Percentiles rank a stretch among this genome's conserved stretches.
These are phyloP conservation scores for Arthrobotrys entomopaga DNA, from an alignment of 2,329 filamentous ascomycete species.

Conservation along the genomic window DNA sequence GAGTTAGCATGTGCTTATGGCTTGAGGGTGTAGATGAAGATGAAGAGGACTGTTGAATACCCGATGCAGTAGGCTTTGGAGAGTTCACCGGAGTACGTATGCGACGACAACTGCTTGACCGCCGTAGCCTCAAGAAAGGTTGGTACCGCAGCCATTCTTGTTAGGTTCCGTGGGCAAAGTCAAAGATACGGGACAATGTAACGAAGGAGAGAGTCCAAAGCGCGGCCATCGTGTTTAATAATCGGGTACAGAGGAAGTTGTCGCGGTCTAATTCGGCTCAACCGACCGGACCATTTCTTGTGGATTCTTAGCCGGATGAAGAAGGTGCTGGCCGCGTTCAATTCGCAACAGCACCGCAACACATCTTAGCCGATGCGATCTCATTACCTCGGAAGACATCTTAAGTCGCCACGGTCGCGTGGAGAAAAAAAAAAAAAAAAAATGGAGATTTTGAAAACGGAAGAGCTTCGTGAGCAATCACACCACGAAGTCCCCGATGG, in stretches of 20 bases:
- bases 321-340: too few species aligned
- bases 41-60: conserved; percentile 59
- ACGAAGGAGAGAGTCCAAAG: neutral
- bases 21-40: neutral
- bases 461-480: too few species aligned
- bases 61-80: conserved; percentile 73
- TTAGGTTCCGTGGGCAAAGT: conserved; percentile 3
- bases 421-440: too few species aligned
- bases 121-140: conserved; percentile 66
- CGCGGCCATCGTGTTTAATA: neutral
- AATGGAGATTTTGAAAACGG: too few species aligned
- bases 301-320: neutral
- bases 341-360: too few species aligned
- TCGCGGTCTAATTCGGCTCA: conserved; percentile 44
- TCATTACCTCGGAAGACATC: too few species aligned
- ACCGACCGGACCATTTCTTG: conserved; percentile 12
- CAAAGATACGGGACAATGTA: neutral
- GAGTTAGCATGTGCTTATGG: conserved; percentile 15
- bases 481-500: too few species aligned
- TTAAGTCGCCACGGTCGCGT: too few species aligned
- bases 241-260: neutral
- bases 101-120: conserved; percentile 66
- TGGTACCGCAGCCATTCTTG: conserved; percentile 37
- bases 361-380: too few species aligned
- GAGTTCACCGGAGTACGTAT: conserved; percentile 70